Conservation (phyloP, 2,329 filamentous ascomycete genomes). For the Monilinia polystroma region DNA sequence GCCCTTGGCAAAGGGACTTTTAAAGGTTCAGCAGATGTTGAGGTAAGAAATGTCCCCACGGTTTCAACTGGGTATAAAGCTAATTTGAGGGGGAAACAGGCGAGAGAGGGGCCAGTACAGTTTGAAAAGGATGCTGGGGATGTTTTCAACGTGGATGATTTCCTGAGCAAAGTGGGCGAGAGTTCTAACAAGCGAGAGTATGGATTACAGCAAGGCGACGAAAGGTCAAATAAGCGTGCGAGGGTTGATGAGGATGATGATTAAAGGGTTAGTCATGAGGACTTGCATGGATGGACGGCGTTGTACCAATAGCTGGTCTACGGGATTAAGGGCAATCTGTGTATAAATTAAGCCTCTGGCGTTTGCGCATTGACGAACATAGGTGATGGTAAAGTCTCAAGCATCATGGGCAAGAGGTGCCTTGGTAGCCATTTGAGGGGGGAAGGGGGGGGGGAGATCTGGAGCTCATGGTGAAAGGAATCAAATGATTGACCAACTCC, state of each 20-base stretch:
- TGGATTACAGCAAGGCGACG: conserved; percentile 68
- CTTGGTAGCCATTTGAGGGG: not conserved
- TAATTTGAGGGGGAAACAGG: conserved; percentile 45
- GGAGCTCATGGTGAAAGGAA: not conserved
- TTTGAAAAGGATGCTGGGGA: conserved; percentile 88
- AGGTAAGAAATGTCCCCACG: conserved; percentile 53
- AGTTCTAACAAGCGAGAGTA: conserved; percentile 69
- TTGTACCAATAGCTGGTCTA: conserved; percentile 5
- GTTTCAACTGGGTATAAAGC: not conserved
- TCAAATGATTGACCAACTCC: not conserved
- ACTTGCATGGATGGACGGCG: not conserved
- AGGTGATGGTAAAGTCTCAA: not conserved
- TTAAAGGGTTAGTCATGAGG: conserved; percentile 19
- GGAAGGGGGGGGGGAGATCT: too few species aligned
- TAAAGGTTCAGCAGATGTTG: conserved; percentile 79
- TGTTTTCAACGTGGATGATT: conserved; percentile 92
- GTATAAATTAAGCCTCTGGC: not conserved
- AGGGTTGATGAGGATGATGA: conserved; percentile 71
- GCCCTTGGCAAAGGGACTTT: conserved; percentile 88
- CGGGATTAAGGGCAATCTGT: not conserved
- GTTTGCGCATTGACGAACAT: not conserved
- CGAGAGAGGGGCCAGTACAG: conserved; percentile 86
- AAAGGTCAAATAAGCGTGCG: conserved; percentile 64
- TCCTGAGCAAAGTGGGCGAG: conserved; percentile 75
- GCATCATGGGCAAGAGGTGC: too few species aligned